phyloP scores from a whole-genome alignment of 768 basidiomycete genomes.

The Hygrocybe punicea region DNA sequence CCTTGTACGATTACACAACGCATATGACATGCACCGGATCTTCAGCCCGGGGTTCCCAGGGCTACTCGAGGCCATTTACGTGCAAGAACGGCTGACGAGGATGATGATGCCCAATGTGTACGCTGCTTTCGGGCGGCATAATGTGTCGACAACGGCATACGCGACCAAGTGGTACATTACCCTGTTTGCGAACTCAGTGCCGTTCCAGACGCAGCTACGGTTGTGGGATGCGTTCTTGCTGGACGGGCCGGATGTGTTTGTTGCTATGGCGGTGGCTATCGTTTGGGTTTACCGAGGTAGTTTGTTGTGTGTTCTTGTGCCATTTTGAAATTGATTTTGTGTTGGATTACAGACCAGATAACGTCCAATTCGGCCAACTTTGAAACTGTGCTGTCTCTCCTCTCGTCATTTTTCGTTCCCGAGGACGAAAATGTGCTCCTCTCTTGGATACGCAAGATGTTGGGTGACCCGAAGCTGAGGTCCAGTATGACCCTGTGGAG shows the following conservation, averaged over 20 bases:
- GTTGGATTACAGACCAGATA: constrained; percentile 63
- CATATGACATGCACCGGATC: constrained; percentile 81
- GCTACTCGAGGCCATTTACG: constrained; percentile 90
- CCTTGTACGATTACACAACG: constrained; percentile 84
- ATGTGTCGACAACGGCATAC: constrained; percentile 90
- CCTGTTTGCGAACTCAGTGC: constrained; percentile 90
- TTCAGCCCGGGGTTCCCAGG: constrained; percentile 96
- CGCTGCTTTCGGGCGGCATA: constrained; percentile 78
- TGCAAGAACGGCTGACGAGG: constrained; percentile 88
- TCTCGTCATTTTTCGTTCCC: constrained; percentile 93
- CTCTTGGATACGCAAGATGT: constrained; percentile 69
- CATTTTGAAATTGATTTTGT: constrained; percentile 1
- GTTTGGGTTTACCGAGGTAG: constrained; percentile 91
- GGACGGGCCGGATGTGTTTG: constrained; percentile 86
- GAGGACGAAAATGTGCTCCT: constrained; percentile 84
- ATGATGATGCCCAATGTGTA: constrained; percentile 88
- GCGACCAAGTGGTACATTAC: constrained; percentile 99
- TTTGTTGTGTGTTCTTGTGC: constrained; percentile 40
- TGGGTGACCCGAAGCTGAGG: constrained; percentile 62
- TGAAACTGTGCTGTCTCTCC: constrained; percentile 84
- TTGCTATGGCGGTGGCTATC: constrained; percentile 81
- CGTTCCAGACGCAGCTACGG: constrained; percentile 90
- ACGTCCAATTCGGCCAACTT: constrained; percentile 76
- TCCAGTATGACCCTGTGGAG: constrained; percentile 73
- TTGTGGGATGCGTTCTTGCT: constrained; percentile 93